phyloP scores from a whole-genome alignment of 805 yeast genomes.

The Pichia occidentalis region DNA sequence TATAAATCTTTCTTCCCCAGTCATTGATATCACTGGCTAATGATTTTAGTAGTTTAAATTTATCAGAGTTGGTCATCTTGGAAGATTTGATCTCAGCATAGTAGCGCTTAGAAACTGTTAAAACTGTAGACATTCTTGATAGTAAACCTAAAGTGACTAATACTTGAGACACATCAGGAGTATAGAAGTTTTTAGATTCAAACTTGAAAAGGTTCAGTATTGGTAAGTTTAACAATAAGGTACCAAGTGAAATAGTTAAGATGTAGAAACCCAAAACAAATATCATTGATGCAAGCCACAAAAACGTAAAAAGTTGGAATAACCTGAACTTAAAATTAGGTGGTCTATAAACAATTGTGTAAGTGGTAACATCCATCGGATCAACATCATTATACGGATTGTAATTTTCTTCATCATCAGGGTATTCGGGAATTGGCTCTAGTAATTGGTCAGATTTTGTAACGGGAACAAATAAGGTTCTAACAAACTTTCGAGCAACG shows the following conservation, averaged over 20 bases:
- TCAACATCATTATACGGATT: slow-evolving; percentile 33
- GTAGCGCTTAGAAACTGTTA: too few relatives aligned
- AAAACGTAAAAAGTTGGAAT: slow-evolving; percentile 35
- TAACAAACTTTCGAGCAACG: slow-evolving; percentile 56
- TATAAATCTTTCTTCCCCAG: too few relatives aligned
- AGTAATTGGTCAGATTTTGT: slow-evolving; percentile 68
- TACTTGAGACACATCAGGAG: too few relatives aligned
- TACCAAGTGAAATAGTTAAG: slow-evolving; percentile 24
- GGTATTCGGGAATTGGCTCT: slow-evolving; percentile 32
- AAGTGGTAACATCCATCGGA: slow-evolving; percentile 32
- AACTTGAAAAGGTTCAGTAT: slow-evolving; percentile 9
- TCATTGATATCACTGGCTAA: too few relatives aligned
- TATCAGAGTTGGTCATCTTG: too few relatives aligned
- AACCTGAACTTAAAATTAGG: slow-evolving; percentile 64
- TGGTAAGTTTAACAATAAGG: slow-evolving; percentile 9
- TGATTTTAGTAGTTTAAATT: too few relatives aligned
- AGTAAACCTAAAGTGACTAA: too few relatives aligned
- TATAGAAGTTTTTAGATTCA: slow-evolving; percentile 7
- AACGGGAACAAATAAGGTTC: slow-evolving; percentile 71
- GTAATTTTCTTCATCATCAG: slow-evolving; percentile 23
- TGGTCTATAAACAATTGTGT: slow-evolving; percentile 81
- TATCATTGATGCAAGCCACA: slow-evolving; percentile 42
- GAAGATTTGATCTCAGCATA: too few relatives aligned
- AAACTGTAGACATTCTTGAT: too few relatives aligned
- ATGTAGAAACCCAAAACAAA: slow-evolving; percentile 23